Conservation (phyloP, 306 rosid species). For the Corylus americana region DNA sequence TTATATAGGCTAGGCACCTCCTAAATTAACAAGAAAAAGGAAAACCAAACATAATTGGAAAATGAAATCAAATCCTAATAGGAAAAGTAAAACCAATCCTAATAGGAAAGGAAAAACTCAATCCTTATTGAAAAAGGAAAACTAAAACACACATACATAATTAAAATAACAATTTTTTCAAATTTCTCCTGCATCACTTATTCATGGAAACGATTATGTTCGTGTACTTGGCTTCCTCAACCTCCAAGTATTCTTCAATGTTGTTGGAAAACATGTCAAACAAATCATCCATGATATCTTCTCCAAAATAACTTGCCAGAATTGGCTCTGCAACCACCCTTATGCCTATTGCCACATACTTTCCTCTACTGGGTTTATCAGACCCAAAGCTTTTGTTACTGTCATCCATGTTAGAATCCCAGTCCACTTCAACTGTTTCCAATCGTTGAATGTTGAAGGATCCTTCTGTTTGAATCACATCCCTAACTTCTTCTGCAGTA, state of each 20-base stretch:
- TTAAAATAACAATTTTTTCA: no score
- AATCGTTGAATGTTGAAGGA: background rate
- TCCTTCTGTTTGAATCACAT: background rate
- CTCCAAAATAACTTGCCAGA: conserved; percentile 16
- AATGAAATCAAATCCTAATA: no score
- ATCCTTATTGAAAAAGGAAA: no score
- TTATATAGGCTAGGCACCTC: no score
- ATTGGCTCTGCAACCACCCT: conserved; percentile 21
- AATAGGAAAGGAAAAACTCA: no score
- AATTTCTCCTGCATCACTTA: background rate
- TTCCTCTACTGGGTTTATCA: background rate
- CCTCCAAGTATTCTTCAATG: background rate
- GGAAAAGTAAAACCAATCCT: no score
- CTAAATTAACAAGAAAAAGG: no score
- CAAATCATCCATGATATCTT: conserved; percentile 23
- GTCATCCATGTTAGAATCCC: background rate
- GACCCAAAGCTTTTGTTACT: background rate
- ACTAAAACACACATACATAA: no score
- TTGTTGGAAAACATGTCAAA: background rate
- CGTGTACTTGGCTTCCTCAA: background rate
- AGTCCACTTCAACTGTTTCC: background rate
- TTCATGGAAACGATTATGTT: conserved; percentile 3
- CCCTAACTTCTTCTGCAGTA: background rate
- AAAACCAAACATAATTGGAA: no score
- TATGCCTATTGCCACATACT: background rate